phyloP scores from a whole-genome alignment of 805 yeast species.

The Myxozyma sirexii region DNA sequence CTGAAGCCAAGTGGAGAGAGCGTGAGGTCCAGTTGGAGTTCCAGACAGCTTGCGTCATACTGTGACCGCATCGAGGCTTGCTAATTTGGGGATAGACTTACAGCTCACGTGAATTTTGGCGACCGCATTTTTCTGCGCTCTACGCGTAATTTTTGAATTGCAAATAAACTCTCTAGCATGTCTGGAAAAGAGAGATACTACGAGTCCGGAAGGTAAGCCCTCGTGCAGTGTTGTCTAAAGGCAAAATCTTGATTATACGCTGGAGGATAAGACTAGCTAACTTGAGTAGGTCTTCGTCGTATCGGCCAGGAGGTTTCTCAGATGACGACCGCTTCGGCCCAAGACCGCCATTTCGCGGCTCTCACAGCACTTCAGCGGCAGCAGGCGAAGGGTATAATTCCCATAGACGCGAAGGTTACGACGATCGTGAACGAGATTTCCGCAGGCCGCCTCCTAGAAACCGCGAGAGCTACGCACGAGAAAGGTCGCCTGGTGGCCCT shows the following conservation, averaged over 20 bases:
- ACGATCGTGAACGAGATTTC: constrained; percentile 9
- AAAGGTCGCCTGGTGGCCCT: constrained; percentile 12
- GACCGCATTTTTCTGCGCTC: background rate
- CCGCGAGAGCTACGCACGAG: constrained; percentile 11
- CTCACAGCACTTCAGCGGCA: background rate
- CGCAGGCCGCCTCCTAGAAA: constrained; percentile 1
- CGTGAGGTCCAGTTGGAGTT: background rate
- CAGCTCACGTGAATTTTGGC: background rate
- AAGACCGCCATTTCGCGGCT: constrained; percentile 1
- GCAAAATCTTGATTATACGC: no score
- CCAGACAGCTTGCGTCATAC: background rate
- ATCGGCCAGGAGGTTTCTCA: constrained; percentile 15
- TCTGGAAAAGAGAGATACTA: constrained; percentile 22
- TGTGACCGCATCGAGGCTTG: background rate
- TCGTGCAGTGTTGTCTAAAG: background rate
- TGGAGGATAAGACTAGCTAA: no score
- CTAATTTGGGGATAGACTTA: background rate
- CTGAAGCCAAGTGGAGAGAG: background rate
- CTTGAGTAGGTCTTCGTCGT: constrained; percentile 10
- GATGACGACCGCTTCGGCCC: constrained; percentile 15
- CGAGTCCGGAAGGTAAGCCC: constrained; percentile 11
- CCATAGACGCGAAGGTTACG: background rate
- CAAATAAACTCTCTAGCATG: background rate
- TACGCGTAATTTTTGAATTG: background rate
- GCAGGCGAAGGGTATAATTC: background rate